Evolutionary conservation across 805 yeast species (phyloP).

Genomic region (Pichia californica): DNA sequence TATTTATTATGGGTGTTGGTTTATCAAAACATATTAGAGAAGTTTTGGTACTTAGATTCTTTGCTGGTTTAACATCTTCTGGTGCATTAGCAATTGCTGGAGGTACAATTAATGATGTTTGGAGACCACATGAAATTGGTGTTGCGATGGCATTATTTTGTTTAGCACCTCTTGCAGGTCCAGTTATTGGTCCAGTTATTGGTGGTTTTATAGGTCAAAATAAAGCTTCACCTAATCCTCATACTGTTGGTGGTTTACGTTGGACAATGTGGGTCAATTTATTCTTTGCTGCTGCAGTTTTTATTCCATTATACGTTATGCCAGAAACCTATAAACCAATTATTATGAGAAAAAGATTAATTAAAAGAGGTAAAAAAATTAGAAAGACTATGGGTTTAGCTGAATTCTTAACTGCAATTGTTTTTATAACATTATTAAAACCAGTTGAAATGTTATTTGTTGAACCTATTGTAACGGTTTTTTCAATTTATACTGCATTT

Average conservation of each 20-base stretch:
- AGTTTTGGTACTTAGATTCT: slow-evolving; percentile 62
- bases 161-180: slow-evolving; percentile 75
- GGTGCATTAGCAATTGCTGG: slow-evolving; percentile 83
- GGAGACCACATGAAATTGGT: slow-evolving; percentile 60
- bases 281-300: slow-evolving; percentile 57
- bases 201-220: slow-evolving; percentile 63
- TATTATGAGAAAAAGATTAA: slow-evolving; percentile 54
- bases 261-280: slow-evolving; percentile 70
- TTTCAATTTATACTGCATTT: slow-evolving; percentile 66
- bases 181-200: slow-evolving; percentile 68
- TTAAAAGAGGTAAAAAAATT: slow-evolving; percentile 48
- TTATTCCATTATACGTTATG: slow-evolving; percentile 36
- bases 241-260: slow-evolving; percentile 45
- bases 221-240: slow-evolving; percentile 25
- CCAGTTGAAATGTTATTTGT: slow-evolving; percentile 63
- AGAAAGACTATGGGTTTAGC: slow-evolving; percentile 30
- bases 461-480: slow-evolving; percentile 70
- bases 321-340: slow-evolving; percentile 75
- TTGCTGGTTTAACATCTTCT: slow-evolving; percentile 70
- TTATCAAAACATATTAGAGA: slow-evolving; percentile 53
- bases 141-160: slow-evolving; percentile 76
- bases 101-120: slow-evolving; percentile 76
- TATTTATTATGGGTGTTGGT: slow-evolving; percentile 71
- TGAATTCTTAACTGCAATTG: slow-evolving; percentile 38
- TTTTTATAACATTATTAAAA: slow-evolving; percentile 47